Base-by-base conservation (phyloP, 805 yeast species). In the Tetrapisispora namnaoensis region DNA sequence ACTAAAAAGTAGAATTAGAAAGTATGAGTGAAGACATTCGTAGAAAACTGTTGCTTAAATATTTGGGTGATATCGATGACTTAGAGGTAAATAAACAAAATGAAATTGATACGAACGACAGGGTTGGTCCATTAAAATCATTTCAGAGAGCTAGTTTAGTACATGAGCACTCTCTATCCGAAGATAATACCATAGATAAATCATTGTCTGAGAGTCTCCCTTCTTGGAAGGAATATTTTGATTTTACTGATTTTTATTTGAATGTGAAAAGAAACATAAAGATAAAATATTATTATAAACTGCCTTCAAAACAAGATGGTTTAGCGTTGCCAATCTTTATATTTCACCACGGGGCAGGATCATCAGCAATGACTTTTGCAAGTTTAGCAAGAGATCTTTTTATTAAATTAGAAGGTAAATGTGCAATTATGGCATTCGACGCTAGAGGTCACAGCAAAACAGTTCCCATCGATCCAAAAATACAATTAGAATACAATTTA, bases 301-400 rank as follows among this genome's bases (percentile, higher is more conserved):
- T 78, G 0, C 90, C 95, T 0, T 46, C 22, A 0, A 61, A 71
- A 0, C 4, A 16, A 1, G 49, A 54, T 10, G 47, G 45, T 5
- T 35, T 49, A 1, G 52, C 65, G 21, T 51, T 65, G 18, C 88
- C 95, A 0, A 57, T 88, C 1, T 80, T 86, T 55, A 68, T 93
- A 1, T 80, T 82, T 55, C 93, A 87, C 54, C 99, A 93, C 65
- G 99, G 99, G 2, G 97, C 96, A 1, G 99, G 98, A 0, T 89
- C 97, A 0, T 78, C 86, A 1, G 88, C 84, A 0, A 69, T 86
- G 67, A 75, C 96, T 1, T 93, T 86, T 69, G 85, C 86, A 0
- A 61, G 70, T 24, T 57, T 87, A 22, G 65, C 77, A 1, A 63
- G 58, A 42, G 58, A 61, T 10, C 53, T 78, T 18, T 57, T 55